Base-by-base conservation (phyloP, 2,329 filamentous ascomycete species). In the Pseudopithomyces maydicus region DNA sequence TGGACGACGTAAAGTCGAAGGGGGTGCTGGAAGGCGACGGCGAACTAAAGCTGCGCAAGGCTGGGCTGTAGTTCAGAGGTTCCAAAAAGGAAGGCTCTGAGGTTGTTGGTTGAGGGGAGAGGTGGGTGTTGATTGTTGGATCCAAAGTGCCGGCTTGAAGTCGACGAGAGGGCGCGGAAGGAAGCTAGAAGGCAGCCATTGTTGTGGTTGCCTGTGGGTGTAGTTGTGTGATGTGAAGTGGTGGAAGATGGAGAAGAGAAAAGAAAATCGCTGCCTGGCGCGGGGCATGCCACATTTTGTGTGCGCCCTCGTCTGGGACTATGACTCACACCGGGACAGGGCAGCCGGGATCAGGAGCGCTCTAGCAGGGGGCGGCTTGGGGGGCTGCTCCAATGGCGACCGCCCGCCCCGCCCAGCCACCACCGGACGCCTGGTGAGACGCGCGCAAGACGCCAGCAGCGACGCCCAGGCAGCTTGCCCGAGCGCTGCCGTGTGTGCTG, bases 1-100 rank as follows among this genome's bases (percentile, higher is more conserved):
- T 92, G 88, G 89, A 88, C 88, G 90, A 87, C 85, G 82, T 73
- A 68, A 84, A 85, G 85, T 88, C 88, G 86, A 82, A 85, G 74
- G 78, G 76, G 80, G 82, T 76, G 84, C 86, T 87, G 80, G 80
- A 79, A 81, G 82, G 79, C 81, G 82, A 82, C 74, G 76, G 70
- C 74, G 76, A 79, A 78, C 77, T 76, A 80, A 84, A 85, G 76
- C 83, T 85, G 85, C 82, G 69, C 69, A 80, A 80, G 83, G 85
- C 84, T 79, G 79, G 79, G 82, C 82, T 83, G 72, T 80, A 87
- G 85, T 89, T 89, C 88, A 90, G 86, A 78, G 77, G 68, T 76
- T 78, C 77, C 72, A 61, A 62, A 57, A 73, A 68, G 72, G 74
- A 74, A 75, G 73, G 55, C 73, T 77, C 74, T 77, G 73, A 72